Evolutionary conservation across 2,329 filamentous ascomycete genomes (phyloP).

Genomic region (Cladosporium sp.): DNA sequence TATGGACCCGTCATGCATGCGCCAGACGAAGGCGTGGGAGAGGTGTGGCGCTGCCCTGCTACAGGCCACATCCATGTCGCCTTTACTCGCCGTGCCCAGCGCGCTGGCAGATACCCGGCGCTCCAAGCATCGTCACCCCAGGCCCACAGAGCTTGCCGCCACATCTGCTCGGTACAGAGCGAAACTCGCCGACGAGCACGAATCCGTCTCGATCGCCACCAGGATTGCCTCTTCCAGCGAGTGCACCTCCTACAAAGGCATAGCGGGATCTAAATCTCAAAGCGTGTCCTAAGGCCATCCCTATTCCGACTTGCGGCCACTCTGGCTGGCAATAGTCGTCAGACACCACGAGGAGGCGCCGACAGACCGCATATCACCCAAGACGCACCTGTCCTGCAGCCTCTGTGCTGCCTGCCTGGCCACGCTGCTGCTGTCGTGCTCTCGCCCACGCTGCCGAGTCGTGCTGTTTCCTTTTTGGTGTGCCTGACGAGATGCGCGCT

Average conservation of each 20-base stretch:
- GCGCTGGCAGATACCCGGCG: constrained; percentile 1
- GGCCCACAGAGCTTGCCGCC: neutral
- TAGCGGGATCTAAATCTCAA: constrained; percentile 10
- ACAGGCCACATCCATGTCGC: constrained; percentile 3
- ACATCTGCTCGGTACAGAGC: constrained; percentile 8
- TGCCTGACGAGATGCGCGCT: constrained; percentile 4
- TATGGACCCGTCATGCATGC: neutral
- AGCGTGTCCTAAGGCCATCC: neutral
- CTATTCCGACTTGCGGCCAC: neutral
- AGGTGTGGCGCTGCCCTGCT: neutral
- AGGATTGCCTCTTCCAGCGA: neutral
- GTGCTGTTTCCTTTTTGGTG: constrained; percentile 10
- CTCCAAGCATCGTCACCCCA: constrained; percentile 9
- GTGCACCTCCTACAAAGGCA: neutral
- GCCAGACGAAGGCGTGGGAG: neutral
- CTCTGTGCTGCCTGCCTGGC: neutral
- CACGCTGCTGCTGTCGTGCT: neutral
- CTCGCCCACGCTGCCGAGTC: neutral
- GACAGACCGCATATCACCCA: neutral
- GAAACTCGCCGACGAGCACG: too few species aligned
- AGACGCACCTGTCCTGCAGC: neutral
- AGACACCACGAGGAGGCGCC: neutral
- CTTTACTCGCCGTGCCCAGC: neutral
- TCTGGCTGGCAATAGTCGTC: neutral
- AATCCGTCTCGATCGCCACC: neutral